Percentiles rank a stretch among this genome's conserved stretches.
These are phyloP conservation scores for Carallia pectinifolia DNA, from an alignment of 345 rosid genomes.

Conservation along the genomic window DNA sequence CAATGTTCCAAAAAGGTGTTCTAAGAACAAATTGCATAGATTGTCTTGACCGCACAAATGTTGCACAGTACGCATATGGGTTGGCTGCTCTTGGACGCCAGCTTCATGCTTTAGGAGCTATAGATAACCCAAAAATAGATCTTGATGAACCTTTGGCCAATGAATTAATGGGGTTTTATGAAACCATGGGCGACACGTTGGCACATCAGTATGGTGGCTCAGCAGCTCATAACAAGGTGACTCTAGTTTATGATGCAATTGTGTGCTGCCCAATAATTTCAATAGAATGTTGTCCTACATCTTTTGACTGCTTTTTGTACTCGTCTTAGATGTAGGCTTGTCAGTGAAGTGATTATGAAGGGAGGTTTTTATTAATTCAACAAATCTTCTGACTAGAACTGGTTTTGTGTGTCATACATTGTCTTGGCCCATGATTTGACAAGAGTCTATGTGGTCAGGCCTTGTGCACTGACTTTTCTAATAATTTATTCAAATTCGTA, in stretches of 20 bases:
- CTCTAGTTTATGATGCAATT: background rate
- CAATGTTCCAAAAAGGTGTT: conserved; percentile 79
- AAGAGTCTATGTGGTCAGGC: no score
- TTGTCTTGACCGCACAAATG: conserved; percentile 98
- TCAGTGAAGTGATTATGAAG: background rate
- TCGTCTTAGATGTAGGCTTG: background rate
- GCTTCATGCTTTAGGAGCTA: conserved; percentile 75
- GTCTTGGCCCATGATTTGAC: no score
- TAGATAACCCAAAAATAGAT: conserved; percentile 62
- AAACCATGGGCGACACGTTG: conserved; percentile 86
- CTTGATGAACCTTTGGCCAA: conserved; percentile 80
- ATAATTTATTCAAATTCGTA: no score
- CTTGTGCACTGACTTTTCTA: no score
- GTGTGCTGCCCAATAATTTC: background rate
- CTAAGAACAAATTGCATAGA: conserved; percentile 98
- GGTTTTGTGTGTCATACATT: no score
- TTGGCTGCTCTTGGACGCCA: conserved; percentile 93
- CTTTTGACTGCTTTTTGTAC: background rate
- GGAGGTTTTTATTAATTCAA: background rate
- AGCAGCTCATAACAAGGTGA: conserved; percentile 60
- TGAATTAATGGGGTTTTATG: conserved; percentile 79
- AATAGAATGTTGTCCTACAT: background rate
- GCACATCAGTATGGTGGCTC: conserved; percentile 93
- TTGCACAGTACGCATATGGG: conserved; percentile 95
- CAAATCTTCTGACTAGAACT: no score